Base-by-base conservation (phyloP, 1,284 basidiomycete genomes). In the Sutorius eximius region DNA sequence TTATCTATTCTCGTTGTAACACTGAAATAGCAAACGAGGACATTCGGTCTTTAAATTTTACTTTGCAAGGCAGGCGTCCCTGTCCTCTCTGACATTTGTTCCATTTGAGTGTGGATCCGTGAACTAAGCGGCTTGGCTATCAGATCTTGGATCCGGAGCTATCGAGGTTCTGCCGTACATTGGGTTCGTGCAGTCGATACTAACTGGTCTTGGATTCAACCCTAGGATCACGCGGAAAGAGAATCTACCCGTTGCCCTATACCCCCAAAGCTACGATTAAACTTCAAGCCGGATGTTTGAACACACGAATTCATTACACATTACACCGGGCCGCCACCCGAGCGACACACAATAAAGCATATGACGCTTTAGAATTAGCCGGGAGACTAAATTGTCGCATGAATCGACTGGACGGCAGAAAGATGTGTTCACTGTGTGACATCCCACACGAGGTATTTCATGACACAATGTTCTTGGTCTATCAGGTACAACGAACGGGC, bases 401-500 rank as follows among this genome's bases (percentile, higher is more conserved):
- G 22, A 33, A 38, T 40, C 34, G 13, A n/a, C 22, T 24, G 4
- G 9, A 30, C 42, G 38, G 37, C 30, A 45, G 22, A 47, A 15
- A 29, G 29, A 40, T 13, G 13, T 15, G 8, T n/a, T 22, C 8
- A 22, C 8, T 24, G 41, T 43, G 36, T n/a, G 30, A 9, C 22
- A 34, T 40, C 9, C 32, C 37, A 27, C 18, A 50, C 30, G 12
- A 22, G 44, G 13, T 22, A 22, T 43, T 41, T 24, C 12, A 30
- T 34, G 47, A 24, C 29, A 30, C 29, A 45, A 44, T 27, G 53
- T 22, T 42, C 38, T 38, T 38, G 27, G 16, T 20, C 45, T 65
- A 69, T 53, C 33, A 7, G 38, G 54, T 64, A 68, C 62, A 66
- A 55, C 46, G 37, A 53, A 42, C 33, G 44, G 52, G 51, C 51